Conservation (phyloP, 805 yeast genomes). For the Maudiozyma bulderi region DNA sequence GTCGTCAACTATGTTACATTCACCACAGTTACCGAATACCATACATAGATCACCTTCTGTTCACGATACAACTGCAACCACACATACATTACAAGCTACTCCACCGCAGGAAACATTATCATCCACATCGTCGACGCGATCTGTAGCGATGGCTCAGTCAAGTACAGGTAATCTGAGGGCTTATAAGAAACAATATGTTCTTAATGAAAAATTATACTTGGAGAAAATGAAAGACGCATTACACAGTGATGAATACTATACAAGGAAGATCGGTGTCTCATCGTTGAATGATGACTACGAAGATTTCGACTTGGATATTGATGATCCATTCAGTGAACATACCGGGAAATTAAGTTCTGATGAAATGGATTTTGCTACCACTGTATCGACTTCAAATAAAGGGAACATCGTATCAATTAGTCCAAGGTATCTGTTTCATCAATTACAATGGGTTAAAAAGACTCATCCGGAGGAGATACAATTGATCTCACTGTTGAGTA, state of each 20-base stretch:
- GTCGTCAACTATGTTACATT: conserved; percentile 13
- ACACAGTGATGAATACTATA: conserved; percentile 67
- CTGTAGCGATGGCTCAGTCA: not conserved
- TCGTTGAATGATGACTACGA: conserved; percentile 31
- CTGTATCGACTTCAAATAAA: conserved; percentile 15
- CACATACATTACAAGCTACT: not conserved
- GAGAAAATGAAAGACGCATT: conserved; percentile 51
- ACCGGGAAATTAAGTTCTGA: not conserved
- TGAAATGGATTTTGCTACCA: conserved; percentile 26
- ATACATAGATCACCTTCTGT: not conserved
- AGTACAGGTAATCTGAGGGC: conserved; percentile 7
- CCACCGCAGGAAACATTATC: conserved; percentile 2
- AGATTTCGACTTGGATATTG: conserved; percentile 14
- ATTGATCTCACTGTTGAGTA: conserved; percentile 9
- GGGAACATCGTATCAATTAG: conserved; percentile 21
- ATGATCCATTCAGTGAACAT: conserved; percentile 11
- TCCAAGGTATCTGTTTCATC: conserved; percentile 17
- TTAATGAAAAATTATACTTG: conserved; percentile 61
- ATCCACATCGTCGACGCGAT: conserved; percentile 3
- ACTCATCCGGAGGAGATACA: conserved; percentile 33
- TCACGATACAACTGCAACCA: not conserved
- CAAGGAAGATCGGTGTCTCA: conserved; percentile 46
- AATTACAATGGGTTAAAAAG: conserved; percentile 30
- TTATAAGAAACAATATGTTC: conserved; percentile 24
- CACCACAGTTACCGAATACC: conserved; percentile 1